Percentiles rank a stretch among this genome's conserved stretches.
Evolutionary conservation across 129 eudicot genomes (phyloP).

Genomic region (carrot (Daucus carota)): DNA sequence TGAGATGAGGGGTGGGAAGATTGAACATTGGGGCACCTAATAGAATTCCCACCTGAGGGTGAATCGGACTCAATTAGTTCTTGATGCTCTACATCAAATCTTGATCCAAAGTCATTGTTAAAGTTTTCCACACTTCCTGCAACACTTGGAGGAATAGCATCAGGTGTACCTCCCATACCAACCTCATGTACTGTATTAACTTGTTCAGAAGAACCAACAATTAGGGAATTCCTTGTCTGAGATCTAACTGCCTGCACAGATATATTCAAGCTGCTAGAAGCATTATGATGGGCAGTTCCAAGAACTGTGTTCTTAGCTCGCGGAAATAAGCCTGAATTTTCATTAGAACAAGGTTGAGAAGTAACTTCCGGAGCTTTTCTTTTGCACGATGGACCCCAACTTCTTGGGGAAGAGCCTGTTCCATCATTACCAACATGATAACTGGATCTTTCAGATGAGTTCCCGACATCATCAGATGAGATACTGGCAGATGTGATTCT

Average conservation of each 20-base stretch:
- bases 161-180: constrained; percentile 26
- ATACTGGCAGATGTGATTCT: constrained; percentile 20
- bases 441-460: constrained; percentile 29
- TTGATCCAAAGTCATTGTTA: constrained; percentile 25
- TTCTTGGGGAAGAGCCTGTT: constrained; percentile 33
- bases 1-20: constrained; percentile 25
- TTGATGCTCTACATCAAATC: constrained; percentile 19
- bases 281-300: constrained; percentile 16
- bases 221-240: constrained; percentile 26
- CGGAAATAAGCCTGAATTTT: constrained; percentile 34
- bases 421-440: constrained; percentile 22
- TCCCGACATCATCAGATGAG: constrained; percentile 19
- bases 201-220: constrained; percentile 24
- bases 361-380: constrained; percentile 69
- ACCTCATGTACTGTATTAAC: constrained; percentile 31
- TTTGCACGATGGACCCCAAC: constrained; percentile 61
- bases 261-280: constrained; percentile 45
- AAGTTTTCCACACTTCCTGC: constrained; percentile 33
- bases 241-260: constrained; percentile 13
- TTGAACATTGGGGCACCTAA: constrained; percentile 27
- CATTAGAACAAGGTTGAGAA: constrained; percentile 37
- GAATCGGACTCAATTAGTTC: constrained; percentile 19
- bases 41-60: constrained; percentile 20
- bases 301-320: constrained; percentile 20
- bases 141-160: constrained; percentile 22